Evolutionary conservation across 2,329 filamentous ascomycete species (phyloP), one percentile per base, ranked within the genome.

Genomic region (Fusarium globosum): DNA sequence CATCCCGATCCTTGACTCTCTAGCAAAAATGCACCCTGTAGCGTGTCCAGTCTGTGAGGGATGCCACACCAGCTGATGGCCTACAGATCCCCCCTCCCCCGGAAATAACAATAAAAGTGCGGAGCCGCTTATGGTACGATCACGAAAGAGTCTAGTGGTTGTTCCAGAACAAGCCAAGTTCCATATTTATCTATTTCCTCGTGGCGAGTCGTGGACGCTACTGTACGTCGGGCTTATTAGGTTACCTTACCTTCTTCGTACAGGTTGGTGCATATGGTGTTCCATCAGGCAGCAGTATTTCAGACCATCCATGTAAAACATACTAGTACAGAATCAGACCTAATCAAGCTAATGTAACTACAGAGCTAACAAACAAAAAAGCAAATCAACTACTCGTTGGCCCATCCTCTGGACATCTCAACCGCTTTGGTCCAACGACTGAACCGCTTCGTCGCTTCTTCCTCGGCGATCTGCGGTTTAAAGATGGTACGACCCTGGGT

Each of bases 351-450:
- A 39, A 28, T 48, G 33, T n/a, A 36, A 51, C 48, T 48, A 21
- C 28, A 30, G 18, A 65, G 38, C 46, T 14, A 65, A 64, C 26
- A 57, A 60, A 26, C 21, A 62, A 48, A 58, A 62, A 38, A 56
- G 38, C 16, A 46, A 61, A 41, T 62, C 49, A 52, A 36, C 36
- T 75, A 83, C 46, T 69, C 66, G 68, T 77, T 80, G 23, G 88
- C 79, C 93, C 93, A 95, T 39, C 93, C 93, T 78, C 87, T 90
- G 77, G 90, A 92, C 92, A 95, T 95, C 80, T 93, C 85, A 42
- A 96, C 93, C 3, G 93, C 93, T 82, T 92, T 91, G 76, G 90
- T 88, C 93, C 93, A 95, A 74, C 89, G 88, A 75, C 86, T 87
- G 79, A 94, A 94, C 84, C 92, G 89, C 79, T 86, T 87, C 38